Evolutionary conservation across 805 yeast species (phyloP).

Genomic region (Teunomyces stri): DNA sequence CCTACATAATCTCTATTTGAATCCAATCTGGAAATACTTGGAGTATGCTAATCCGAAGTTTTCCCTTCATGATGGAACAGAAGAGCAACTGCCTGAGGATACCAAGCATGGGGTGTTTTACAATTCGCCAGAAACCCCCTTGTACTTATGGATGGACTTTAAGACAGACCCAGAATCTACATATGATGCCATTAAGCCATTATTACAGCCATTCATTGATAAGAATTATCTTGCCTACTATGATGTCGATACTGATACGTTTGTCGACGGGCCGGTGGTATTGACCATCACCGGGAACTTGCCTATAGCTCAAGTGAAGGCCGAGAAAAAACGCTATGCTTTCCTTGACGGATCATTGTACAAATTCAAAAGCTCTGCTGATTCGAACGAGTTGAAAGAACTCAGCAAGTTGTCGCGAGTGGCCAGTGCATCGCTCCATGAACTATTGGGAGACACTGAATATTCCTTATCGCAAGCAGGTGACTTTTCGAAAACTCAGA

Average conservation of each 20-base stretch:
- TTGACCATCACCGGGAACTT: constrained; percentile 66
- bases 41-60: constrained; percentile 44
- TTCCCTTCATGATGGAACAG: not conserved
- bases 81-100: constrained; percentile 4
- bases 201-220: constrained; percentile 47
- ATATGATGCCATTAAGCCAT: constrained; percentile 43
- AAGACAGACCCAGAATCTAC: constrained; percentile 53
- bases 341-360: constrained; percentile 56
- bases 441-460: constrained; percentile 24
- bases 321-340: constrained; percentile 28
- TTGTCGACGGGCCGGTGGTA: constrained; percentile 54
- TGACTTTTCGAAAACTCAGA: constrained; percentile 37
- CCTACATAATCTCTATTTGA: constrained; percentile 49
- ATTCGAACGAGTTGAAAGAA: constrained; percentile 20
- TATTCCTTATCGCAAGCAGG: constrained; percentile 9
- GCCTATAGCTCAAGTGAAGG: constrained; percentile 41
- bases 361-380: constrained; percentile 19
- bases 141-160: constrained; percentile 63
- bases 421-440: constrained; percentile 44
- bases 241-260: constrained; percentile 30
- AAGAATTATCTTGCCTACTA: constrained; percentile 51
- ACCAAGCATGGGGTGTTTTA: constrained; percentile 33
- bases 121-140: constrained; percentile 48
- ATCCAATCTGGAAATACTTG: constrained; percentile 49
- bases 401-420: constrained; percentile 31